Evolutionary conservation across 768 basidiomycete genomes (phyloP), one percentile per base, ranked within the genome.

Genomic region (Pleurotus ostreatus): DNA sequence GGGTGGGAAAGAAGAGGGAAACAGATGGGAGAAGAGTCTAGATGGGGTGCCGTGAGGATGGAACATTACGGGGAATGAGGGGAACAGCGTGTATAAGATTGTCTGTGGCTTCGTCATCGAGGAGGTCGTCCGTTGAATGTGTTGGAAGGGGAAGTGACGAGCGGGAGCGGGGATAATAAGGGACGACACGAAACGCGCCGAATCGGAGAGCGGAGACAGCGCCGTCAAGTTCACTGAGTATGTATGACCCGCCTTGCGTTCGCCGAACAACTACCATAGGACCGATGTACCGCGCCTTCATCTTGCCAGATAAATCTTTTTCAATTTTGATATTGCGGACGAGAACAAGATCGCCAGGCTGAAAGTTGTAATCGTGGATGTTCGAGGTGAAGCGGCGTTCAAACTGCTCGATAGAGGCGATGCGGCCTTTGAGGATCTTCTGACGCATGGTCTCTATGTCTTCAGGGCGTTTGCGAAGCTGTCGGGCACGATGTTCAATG

Each of bases 261-360:
- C 55, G 51, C 13, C 55, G 34, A 7, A 67, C 51, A 1, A 71
- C 63, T 15, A 63, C 55, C 57, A 63, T 65, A 0, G 68, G 68
- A 4, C 68, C 70, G 11, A 66, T 48, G 48, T 70, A 71, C 1
- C 60, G 40, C 1, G 62, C 60, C 39, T 61, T 65, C 1, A 46
- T 52, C 40, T 70, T 70, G 0, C 49, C n/a, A 2, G 46, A 46
- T 5, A 46, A 22, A 6, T 46, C 58, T 11, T 60, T 62, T 41
- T 70, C 66, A 22, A 68, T 58, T 3, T 58, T 53, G 9, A 60
- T 65, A 55, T 71, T 69, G 4, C 66, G 59, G 1, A 70, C 56
- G 0, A 72, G 64, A 0, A 73, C 66, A 0, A 72, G 60, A 3
- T 44, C 55, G 6, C 70, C 68, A 4, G 61, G 65, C 22, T 55